These are phyloP conservation scores for Beta corolliflora DNA, from an alignment of 179 eudicot species.

Conservation along the genomic window DNA sequence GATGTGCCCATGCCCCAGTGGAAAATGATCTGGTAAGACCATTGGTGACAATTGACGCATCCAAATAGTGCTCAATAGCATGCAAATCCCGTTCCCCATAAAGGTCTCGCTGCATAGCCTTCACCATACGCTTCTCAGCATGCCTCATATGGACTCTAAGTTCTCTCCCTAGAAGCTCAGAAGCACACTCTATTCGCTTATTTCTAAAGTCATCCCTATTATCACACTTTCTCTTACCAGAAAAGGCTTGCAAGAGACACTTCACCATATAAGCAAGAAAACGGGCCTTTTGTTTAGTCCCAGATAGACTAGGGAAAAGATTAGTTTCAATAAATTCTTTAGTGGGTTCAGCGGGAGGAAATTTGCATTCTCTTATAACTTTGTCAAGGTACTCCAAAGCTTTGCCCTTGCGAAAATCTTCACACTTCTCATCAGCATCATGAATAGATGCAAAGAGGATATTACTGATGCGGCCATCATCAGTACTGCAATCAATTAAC, in stretches of 20 bases:
- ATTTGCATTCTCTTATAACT: conserved; percentile 45
- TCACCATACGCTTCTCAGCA: conserved; percentile 89
- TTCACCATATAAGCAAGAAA: conserved; percentile 92
- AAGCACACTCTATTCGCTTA: conserved; percentile 82
- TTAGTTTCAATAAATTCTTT: conserved; percentile 44
- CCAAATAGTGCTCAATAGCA: conserved; percentile 72
- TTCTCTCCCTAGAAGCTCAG: conserved; percentile 81
- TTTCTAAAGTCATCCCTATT: conserved; percentile 89
- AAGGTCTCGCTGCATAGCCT: conserved; percentile 86
- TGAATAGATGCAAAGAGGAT: conserved; percentile 76
- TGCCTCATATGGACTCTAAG: conserved; percentile 81
- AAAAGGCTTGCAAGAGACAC: conserved; percentile 65
- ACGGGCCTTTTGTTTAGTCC: conserved; percentile 71
- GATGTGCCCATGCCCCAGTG: conserved; percentile 86
- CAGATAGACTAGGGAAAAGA: conserved; percentile 65
- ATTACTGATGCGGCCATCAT: conserved; percentile 58
- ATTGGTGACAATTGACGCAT: conserved; percentile 86
- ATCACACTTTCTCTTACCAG: conserved; percentile 76
- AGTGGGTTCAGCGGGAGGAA: conserved; percentile 68
- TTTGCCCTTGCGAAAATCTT: conserved; percentile 48
- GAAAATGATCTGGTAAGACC: conserved; percentile 91
- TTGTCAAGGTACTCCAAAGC: conserved; percentile 51
- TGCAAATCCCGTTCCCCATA: conserved; percentile 62
- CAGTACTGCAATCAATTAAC: conserved; percentile 54
- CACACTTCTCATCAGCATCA: conserved; percentile 73